A percentile compares a stretch with the other conserved stretches of the same genome.
Evolutionary conservation across 176 grass and related monocot species (phyloP).

Genomic region (Zoysia pacifica): DNA sequence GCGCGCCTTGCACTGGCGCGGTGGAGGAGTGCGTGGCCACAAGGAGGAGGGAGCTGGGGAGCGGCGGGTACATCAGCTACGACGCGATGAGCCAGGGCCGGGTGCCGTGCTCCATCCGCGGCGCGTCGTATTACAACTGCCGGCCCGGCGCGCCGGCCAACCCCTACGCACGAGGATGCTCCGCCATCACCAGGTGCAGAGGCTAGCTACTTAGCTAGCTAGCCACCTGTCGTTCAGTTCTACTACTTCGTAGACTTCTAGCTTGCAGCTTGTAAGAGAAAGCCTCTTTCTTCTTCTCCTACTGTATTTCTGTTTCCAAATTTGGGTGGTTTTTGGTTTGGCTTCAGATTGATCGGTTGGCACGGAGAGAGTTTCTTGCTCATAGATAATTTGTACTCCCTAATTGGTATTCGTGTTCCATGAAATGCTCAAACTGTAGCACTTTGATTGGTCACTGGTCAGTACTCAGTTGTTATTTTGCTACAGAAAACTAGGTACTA

Average conservation of each 20-base stretch:
- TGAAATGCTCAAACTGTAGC: no score
- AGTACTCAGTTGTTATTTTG: no score
- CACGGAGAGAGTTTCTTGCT: neutral
- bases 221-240: neutral
- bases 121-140: slow-evolving; percentile 70
- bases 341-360: neutral
- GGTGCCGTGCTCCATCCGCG: slow-evolving; percentile 54
- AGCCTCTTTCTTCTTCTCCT: neutral
- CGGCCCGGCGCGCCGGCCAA: slow-evolving; percentile 50
- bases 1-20: neutral
- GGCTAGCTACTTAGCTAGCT: slow-evolving; percentile 18
- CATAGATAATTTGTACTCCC: neutral
- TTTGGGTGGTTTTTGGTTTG: neutral
- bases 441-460: no score
- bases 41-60: slow-evolving; percentile 24
- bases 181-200: slow-evolving; percentile 58
- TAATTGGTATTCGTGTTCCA: neutral
- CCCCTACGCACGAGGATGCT: slow-evolving; percentile 70
- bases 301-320: neutral
- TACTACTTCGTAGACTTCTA: neutral
- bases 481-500: no score
- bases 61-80: slow-evolving; percentile 50
- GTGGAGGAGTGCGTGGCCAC: slow-evolving; percentile 4
- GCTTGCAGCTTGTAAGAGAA: slow-evolving; percentile 4
- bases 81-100: slow-evolving; percentile 37